phyloP scores from a whole-genome alignment of 805 yeast species.

The Jamesozyma spencerorum region DNA sequence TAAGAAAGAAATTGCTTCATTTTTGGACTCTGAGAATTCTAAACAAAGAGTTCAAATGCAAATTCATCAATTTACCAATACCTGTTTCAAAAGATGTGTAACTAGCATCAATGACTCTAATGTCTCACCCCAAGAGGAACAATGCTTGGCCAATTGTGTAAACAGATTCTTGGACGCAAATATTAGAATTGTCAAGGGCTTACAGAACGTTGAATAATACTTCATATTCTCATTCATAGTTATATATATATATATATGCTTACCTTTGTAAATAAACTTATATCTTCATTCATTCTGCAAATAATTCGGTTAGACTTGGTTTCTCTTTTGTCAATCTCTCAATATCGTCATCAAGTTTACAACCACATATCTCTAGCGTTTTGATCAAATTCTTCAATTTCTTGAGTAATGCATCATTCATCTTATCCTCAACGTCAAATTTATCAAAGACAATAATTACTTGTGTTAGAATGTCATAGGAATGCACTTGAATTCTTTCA shows the following conservation, averaged over 20 bases:
- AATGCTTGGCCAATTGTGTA: slow-evolving; percentile 72
- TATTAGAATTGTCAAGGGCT: slow-evolving; percentile 63
- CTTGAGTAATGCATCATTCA: slow-evolving; percentile 1
- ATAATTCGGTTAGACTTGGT: not conserved
- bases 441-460: slow-evolving; percentile 17
- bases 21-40: slow-evolving; percentile 74
- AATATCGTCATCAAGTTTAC: not conserved
- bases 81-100: slow-evolving; percentile 85
- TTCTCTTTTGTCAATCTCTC: not conserved
- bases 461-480: slow-evolving; percentile 20
- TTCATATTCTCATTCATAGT: not conserved
- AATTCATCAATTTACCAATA: slow-evolving; percentile 79
- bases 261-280: not conserved
- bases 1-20: slow-evolving; percentile 62
- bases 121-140: slow-evolving; percentile 51
- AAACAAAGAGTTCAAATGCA: slow-evolving; percentile 82
- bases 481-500: slow-evolving; percentile 19
- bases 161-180: slow-evolving; percentile 82
- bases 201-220: slow-evolving; percentile 24
- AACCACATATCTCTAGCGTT: not conserved
- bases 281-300: not conserved
- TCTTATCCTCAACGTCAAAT: slow-evolving; percentile 20
- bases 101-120: slow-evolving; percentile 37
- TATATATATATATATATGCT: not conserved
- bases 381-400: not conserved